Base-by-base conservation (phyloP, 106 monocot genomes). In the Dioscorea zingiberensis region DNA sequence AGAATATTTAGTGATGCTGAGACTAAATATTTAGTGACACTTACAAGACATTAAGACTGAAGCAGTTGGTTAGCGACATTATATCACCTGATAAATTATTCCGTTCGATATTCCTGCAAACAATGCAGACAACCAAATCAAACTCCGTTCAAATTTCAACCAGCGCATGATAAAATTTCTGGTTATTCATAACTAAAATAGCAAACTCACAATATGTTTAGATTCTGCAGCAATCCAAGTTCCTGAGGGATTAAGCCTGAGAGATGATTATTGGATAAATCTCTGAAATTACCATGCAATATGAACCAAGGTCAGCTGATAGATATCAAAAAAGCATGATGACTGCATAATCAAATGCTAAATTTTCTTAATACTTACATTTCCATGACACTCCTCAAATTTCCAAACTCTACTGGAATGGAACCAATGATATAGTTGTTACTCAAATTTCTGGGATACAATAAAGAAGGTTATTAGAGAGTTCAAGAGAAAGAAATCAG, bases 361-460 rank as follows among this genome's bases (percentile, higher is more conserved):
- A 38, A 10, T 10, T 38, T 38, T 38, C 38, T 0, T 38, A 55
- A 44, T 51, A 4, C 71, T 84, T 81, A 91, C 95, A 97, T 91
- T 68, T 88, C 88, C 88, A 91, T 77, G 29, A 97, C 57, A 74
- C 95, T 92, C 27, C 95, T 76, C 44, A 97, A 72, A 60, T 97
- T 97, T 74, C 95, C 95, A 75, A 97, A 91, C 62, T 91, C 91
- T 19, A 78, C 66, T 32, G 95, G 95, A 75, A 97, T 83, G 54
- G 26, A 80, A 1, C 95, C 91, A 66, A 69, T 44, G 46, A 97
- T 60, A 48, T 48, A 60, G 59, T 97, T 97, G 57, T 91, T 77
- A 81, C 95, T 91, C 49, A 97, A 77, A 56, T 97, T 97, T 65
- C 95, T 97, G 32, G 18, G 53, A 49, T 19, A 65, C 2, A 49